Conservation (phyloP, 2,329 filamentous ascomycete genomes). For the Paraphaeosphaeria minitans region DNA sequence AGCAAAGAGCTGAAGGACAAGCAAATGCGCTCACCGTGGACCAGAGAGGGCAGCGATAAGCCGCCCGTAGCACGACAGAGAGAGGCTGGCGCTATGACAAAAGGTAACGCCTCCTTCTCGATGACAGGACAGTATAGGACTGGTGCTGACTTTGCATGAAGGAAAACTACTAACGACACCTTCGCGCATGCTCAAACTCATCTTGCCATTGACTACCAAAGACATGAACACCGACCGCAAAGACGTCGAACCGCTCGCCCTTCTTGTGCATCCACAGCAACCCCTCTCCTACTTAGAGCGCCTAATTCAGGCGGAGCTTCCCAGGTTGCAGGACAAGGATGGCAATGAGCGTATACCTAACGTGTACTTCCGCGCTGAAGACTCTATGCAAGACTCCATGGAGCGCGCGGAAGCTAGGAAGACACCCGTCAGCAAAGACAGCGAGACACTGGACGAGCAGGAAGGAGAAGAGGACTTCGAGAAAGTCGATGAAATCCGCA, state of each 20-base stretch:
- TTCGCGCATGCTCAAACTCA: constrained; percentile 77
- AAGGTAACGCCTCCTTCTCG: constrained; percentile 54
- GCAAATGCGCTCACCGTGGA: constrained; percentile 69
- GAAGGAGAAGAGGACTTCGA: constrained; percentile 50
- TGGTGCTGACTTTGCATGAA: constrained; percentile 33
- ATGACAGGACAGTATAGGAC: neutral
- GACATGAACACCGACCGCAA: constrained; percentile 66
- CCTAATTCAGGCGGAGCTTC: constrained; percentile 85
- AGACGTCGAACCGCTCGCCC: constrained; percentile 80
- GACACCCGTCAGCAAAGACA: constrained; percentile 33
- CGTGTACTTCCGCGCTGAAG: constrained; percentile 80
- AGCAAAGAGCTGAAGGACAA: constrained; percentile 56
- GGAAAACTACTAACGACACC: constrained; percentile 82
- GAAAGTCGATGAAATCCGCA: constrained; percentile 55
- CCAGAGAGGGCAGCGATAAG: constrained; percentile 63
- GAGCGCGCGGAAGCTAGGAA: constrained; percentile 32
- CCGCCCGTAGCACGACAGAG: constrained; percentile 60
- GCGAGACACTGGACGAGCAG: constrained; percentile 31
- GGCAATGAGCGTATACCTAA: constrained; percentile 72
- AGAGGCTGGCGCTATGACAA: constrained; percentile 65
- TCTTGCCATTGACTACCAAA: constrained; percentile 72
- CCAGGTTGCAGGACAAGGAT: constrained; percentile 65
- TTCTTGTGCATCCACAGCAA: constrained; percentile 87
- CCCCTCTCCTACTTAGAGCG: constrained; percentile 89
- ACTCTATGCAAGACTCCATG: constrained; percentile 66